Evolutionary conservation across 2,329 filamentous ascomycete species (phyloP), one percentile per base, ranked within the genome.

Genomic region (Coniochaeta prunicola): DNA sequence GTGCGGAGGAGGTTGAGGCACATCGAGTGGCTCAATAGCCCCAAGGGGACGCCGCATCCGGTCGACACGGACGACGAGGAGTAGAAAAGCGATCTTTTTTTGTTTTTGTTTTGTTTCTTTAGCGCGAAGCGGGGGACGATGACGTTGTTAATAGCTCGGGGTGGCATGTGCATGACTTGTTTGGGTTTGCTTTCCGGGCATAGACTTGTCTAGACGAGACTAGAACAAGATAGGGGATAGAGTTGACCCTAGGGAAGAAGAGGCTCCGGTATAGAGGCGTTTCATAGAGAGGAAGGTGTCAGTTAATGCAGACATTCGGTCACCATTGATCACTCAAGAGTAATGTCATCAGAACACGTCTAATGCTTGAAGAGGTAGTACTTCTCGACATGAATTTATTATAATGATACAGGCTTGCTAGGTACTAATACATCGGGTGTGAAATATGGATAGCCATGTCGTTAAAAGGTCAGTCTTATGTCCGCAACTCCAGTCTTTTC

Each of bases 1-100:
- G 89, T 89, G 48, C 83, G 96, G 64, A 85, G 93, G 65, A 83
- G 94, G 66, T 79, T 97, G 74, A 86, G 94, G 68, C 92, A 99
- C 75, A 88, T 90, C 66, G 83, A 88, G 72, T 90, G 89, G 89
- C 79, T 96, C 67, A 93, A 91, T 76, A 90, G 84, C 68, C 89
- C 89, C 64, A 92, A 92, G 83, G 91, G 90, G 5, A 93, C 90
- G 3, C 89, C 89, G 31, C 86, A 89, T 71, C 89, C 89, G 7
- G 75, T 74, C 9, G 90, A 93, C 71, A 92, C 88, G 19, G 90
- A 93, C 66, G 90, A 92, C 63, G 90, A 93, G 71, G 85, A 77
- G 24, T 56, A 42, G 15, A 55, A 33, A 36, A 55, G 53, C 17
- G 53, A n/a, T 38, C 21, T 24, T 50, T 17, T 50, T 50, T 50